Percentiles rank a stretch among this genome's conserved stretches.
phyloP scores from a whole-genome alignment of 441 rosid species.

The Iberis amara region DNA sequence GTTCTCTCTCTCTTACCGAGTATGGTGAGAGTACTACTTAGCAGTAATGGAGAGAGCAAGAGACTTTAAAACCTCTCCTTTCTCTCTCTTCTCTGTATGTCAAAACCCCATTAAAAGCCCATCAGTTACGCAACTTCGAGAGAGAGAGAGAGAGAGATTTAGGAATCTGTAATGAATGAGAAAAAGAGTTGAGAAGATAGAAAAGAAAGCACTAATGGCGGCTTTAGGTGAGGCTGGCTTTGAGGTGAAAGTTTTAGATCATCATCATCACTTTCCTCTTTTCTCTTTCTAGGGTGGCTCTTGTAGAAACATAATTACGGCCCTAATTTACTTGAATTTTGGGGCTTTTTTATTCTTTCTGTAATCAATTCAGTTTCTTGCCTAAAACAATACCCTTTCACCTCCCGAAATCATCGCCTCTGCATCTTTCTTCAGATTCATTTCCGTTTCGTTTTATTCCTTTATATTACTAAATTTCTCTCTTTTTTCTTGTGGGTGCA shows the following conservation, averaged over 20 bases:
- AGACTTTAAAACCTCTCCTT: slow-evolving; percentile 26
- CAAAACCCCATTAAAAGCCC: slow-evolving; percentile 31
- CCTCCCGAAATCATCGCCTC: slow-evolving; percentile 30
- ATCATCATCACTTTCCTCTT: slow-evolving; percentile 17
- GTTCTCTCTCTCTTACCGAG: slow-evolving; percentile 18
- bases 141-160: slow-evolving; percentile 8
- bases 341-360: background rate
- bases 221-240: too few relatives aligned
- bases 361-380: slow-evolving; percentile 14
- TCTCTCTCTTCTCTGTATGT: slow-evolving; percentile 23
- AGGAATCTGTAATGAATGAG: slow-evolving; percentile 35
- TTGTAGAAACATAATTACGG: slow-evolving; percentile 28
- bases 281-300: slow-evolving; percentile 16
- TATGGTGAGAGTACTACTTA: slow-evolving; percentile 34
- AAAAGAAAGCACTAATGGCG: slow-evolving; percentile 15
- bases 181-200: slow-evolving; percentile 3
- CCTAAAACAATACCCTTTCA: slow-evolving; percentile 23
- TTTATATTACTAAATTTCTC: background rate
- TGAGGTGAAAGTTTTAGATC: too few relatives aligned
- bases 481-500: slow-evolving; percentile 13
- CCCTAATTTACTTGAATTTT: slow-evolving; percentile 1
- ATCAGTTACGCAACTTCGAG: slow-evolving; percentile 31
- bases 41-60: slow-evolving; percentile 34
- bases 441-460: slow-evolving; percentile 25
- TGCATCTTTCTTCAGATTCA: slow-evolving; percentile 29